Conservation (phyloP, 1,284 basidiomycete species). For the Melanopsichium pennsylvanicum region DNA sequence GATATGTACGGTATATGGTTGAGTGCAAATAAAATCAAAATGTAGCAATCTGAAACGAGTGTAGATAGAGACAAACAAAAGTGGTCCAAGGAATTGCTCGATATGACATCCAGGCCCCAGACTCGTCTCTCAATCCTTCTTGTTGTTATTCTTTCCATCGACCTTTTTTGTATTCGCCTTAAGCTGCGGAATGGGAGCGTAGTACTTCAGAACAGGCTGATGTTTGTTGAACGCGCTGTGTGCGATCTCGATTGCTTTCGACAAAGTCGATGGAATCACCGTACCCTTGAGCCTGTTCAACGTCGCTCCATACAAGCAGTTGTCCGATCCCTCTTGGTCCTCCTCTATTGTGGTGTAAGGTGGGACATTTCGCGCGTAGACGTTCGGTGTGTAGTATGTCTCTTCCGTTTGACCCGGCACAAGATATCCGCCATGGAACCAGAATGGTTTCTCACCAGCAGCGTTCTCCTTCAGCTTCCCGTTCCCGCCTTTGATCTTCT, state of each 20-base stretch:
- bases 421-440: constrained; percentile 34
- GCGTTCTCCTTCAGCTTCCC: constrained; percentile 12
- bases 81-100: too few species aligned
- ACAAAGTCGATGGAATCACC: constrained; percentile 7
- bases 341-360: constrained; percentile 24
- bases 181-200: constrained; percentile 13
- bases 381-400: constrained; percentile 37
- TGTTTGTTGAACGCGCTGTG: constrained; percentile 24
- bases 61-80: too few species aligned
- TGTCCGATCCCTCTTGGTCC: constrained; percentile 7
- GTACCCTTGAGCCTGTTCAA: constrained; percentile 35
- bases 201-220: constrained; percentile 6
- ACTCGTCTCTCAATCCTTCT: not conserved
- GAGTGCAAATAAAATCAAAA: too few species aligned
- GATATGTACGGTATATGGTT: too few species aligned
- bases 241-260: constrained; percentile 18
- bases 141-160: not conserved
- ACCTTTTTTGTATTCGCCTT: not conserved
- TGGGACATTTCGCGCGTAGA: constrained; percentile 25
- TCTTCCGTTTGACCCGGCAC: constrained; percentile 11
- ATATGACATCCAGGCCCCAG: too few species aligned
- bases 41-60: too few species aligned
- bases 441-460: constrained; percentile 31
- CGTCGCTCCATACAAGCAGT: constrained; percentile 32
- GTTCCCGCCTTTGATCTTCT: constrained; percentile 1